These are phyloP conservation scores for Daldinia sp. DNA, from an alignment of 2,329 filamentous ascomycete species.

Conservation along the genomic window DNA sequence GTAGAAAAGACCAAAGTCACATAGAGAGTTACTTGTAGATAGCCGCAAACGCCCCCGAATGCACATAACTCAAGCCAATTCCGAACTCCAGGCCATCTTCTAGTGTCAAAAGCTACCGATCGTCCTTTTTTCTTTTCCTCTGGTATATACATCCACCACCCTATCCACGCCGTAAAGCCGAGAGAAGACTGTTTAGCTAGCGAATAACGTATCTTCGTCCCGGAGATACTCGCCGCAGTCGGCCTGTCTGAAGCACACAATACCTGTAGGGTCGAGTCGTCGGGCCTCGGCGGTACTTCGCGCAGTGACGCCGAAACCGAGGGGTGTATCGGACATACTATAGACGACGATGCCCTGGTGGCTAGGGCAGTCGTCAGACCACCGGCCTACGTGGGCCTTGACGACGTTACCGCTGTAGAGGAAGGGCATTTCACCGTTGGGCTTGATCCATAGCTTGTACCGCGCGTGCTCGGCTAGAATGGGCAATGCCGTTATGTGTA, in stretches of 20 bases:
- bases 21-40: slow-evolving; percentile 21
- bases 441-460: slow-evolving; percentile 97
- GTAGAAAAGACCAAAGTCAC: slow-evolving; percentile 25
- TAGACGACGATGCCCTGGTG: slow-evolving; percentile 91
- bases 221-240: slow-evolving; percentile 95
- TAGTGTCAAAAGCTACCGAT: not conserved
- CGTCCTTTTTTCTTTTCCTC: slow-evolving; percentile 7
- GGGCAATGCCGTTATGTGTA: slow-evolving; percentile 89
- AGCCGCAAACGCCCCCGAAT: slow-evolving; percentile 32
- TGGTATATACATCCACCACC: slow-evolving; percentile 9
- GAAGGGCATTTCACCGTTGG: slow-evolving; percentile 97
- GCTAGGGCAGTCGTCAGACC: slow-evolving; percentile 77
- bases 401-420: slow-evolving; percentile 83
- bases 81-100: slow-evolving; percentile 37
- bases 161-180: not conserved
- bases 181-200: slow-evolving; percentile 51
- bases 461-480: slow-evolving; percentile 89
- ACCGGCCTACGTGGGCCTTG: slow-evolving; percentile 68
- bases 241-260: slow-evolving; percentile 89
- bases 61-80: slow-evolving; percentile 24
- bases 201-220: slow-evolving; percentile 75
- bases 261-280: slow-evolving; percentile 86
- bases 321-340: slow-evolving; percentile 90
- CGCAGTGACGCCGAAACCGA: slow-evolving; percentile 91
- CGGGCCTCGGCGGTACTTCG: slow-evolving; percentile 84